Base-by-base conservation (phyloP, 257 asterid species). In the Solanum tarapatanum region DNA sequence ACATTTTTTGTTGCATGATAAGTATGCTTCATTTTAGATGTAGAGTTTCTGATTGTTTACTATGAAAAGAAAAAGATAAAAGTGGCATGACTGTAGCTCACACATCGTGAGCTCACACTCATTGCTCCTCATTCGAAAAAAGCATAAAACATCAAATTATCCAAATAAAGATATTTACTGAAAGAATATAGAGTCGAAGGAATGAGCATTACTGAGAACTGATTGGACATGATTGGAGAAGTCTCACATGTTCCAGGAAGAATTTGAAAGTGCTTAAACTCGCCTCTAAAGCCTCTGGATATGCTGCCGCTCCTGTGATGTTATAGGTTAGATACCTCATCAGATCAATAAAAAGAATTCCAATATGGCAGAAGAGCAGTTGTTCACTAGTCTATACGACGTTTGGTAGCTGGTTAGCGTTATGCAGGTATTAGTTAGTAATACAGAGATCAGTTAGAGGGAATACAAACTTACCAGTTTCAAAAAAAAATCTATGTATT, bases 211-310 rank as follows among this genome's bases (percentile, higher is more conserved):
- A 97, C 99, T 51, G 99, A 97, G 92, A 97, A 97, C 88, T 97
- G 99, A 93, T 97, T 97, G 88, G 98, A 98, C 99, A 97, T 96
- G 89, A 97, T 87, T 55, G 99, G 99, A 86, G 99, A 93, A 84
- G 95, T 91, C 94, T 96, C 99, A 83, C 99, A 96, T 87, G 93
- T 92, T 82, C 99, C 99, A 60, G 99, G 99, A 90, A 96, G 93
- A 87, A 97, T 97, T 88, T 97, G 99, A 88, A 97, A 97, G 87
- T 94, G 97, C 91, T 92, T 92, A 90, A 97, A 97, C 89, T 97
- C 99, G 86, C 99, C 99, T 88, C 99, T 93, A 91, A 97, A 97
- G 87, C 99, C 99, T 93, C 99, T 93, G 8, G 99, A 95, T 90
- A 97, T 96, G 94, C 99, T 97, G 88, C 99, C 99, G 88, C 99